Base-by-base conservation (phyloP, 208 protist species). In the Giardia muris region DNA sequence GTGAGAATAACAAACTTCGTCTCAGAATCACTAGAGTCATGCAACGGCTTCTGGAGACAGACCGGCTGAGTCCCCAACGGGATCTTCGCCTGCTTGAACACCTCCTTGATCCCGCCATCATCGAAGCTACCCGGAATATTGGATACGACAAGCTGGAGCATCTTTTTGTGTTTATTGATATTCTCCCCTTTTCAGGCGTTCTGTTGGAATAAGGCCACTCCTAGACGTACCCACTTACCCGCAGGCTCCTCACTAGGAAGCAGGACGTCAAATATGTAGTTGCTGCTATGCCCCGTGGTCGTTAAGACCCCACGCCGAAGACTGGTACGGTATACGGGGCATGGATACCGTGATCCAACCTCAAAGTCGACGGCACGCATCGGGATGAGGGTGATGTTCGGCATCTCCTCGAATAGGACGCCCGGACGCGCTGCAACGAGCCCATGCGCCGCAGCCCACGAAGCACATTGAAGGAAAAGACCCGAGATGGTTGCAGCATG, bases 241-340 rank as follows among this genome's bases (percentile, higher is more conserved):
- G 30, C 44, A 47, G 0, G 42, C 43, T 45, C 87, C n/a, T 90
- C 45, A 46, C 87, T 47, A 30, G n/a, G 10, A 2, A 90, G 10
- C 19, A 47, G 44, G 1, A 90, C 44, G 44, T 90, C 87, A 2
- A 90, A 47, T 3, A 90, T 90, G 44, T 90, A 90, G 44, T 90
- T 90, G 44, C 87, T 90, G 1, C 42, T 47, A n/a, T 90, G 87
- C 10, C 87, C 87, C 4, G 87, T 90, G 2, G 87, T 90, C 42
- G 87, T 90, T 47, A 90, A n/a, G 30, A 90, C 87, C 19, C 87
- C 87, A 43, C 45, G n/a, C n/a, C 87, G n/a, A 2, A 47, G 43
- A 39, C 42, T 90, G 43, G 87, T 90, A 47, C 87, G n/a, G 44
- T 90, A 90, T 4, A 3, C 44, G 0, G 87, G 87, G 87, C 87